Conservation (phyloP, 306 rosid genomes). For the Prunus fruticosa region DNA sequence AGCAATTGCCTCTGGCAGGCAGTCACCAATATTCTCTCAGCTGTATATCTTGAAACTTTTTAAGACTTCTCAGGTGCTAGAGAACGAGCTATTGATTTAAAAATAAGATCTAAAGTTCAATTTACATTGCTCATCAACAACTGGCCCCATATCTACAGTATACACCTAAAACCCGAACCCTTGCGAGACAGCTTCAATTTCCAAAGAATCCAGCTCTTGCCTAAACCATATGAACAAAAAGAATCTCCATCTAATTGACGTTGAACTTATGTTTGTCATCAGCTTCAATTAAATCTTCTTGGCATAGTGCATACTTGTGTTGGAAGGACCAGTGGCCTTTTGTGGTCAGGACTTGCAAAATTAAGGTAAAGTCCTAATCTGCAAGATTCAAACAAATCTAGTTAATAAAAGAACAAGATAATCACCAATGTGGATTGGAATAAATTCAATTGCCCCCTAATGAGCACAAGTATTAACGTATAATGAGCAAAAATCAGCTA, state of each 20-base stretch:
- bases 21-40: neutral
- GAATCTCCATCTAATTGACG: conserved; percentile 14
- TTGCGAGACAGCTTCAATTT: conserved; percentile 26
- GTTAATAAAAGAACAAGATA: neutral
- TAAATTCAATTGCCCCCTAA: neutral
- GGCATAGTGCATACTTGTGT: conserved; percentile 19
- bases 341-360: conserved; percentile 13
- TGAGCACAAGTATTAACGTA: neutral
- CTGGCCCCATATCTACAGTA: conserved; percentile 47
- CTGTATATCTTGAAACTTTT: neutral
- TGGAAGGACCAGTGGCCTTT: conserved; percentile 3
- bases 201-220: conserved; percentile 31
- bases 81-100: neutral
- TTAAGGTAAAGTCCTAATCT: conserved; percentile 21
- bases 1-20: neutral
- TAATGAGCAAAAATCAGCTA: too few relatives aligned
- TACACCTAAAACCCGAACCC: conserved; percentile 36
- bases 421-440: neutral
- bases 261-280: conserved; percentile 23
- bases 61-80: neutral
- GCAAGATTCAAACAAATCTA: neutral
- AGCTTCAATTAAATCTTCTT: conserved; percentile 20
- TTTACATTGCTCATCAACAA: conserved; percentile 30
- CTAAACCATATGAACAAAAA: conserved; percentile 25
- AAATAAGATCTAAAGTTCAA: neutral